Evolutionary conservation across 257 asterid species (phyloP).

Genomic region (Scutellaria galericulata): DNA sequence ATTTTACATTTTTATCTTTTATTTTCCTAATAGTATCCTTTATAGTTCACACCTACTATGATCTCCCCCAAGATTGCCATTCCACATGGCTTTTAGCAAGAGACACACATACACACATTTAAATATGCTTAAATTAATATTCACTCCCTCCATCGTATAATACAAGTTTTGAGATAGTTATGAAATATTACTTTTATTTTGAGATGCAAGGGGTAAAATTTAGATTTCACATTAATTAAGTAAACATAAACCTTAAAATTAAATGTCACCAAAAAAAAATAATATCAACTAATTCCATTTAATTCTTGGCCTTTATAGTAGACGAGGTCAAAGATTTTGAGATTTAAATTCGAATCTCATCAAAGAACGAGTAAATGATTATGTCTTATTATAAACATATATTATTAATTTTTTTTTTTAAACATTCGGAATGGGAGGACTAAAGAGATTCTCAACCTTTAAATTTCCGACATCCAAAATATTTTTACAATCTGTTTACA

Average conservation of each 20-base stretch:
- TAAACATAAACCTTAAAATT: neutral
- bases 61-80: slow-evolving; percentile 22
- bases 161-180: too few relatives aligned
- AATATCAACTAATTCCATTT: neutral
- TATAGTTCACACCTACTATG: slow-evolving; percentile 36
- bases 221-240: too few relatives aligned
- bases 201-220: too few relatives aligned
- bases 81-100: neutral
- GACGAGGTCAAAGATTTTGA: neutral
- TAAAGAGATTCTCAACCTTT: too few relatives aligned
- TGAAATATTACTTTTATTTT: too few relatives aligned
- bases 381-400: neutral
- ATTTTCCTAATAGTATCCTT: slow-evolving; percentile 8
- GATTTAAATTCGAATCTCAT: neutral
- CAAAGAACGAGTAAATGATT: neutral
- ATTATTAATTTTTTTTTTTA: too few relatives aligned
- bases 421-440: too few relatives aligned
- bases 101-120: neutral
- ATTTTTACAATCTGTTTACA: too few relatives aligned
- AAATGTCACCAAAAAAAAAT: neutral
- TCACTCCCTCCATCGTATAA: too few relatives aligned
- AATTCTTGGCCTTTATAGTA: neutral
- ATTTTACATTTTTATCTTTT: neutral
- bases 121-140: neutral
- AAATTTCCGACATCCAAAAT: too few relatives aligned